Evolutionary conservation across 805 yeast species (phyloP).

Genomic region (Ogataea siamensis): DNA sequence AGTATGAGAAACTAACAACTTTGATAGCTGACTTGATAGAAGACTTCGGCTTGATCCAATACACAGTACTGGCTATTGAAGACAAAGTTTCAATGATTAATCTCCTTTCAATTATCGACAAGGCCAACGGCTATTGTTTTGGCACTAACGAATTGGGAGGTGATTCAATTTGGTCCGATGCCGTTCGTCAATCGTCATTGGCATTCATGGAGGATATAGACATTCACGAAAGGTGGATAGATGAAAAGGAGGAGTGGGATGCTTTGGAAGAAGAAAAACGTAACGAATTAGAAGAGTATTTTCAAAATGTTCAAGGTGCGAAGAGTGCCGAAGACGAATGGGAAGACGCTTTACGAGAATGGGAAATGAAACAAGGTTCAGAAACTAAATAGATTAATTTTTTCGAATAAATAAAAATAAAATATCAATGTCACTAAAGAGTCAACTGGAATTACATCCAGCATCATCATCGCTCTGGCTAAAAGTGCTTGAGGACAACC

Average conservation of each 20-base stretch:
- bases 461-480: conserved; percentile 12
- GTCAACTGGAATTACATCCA: conserved; percentile 9
- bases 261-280: conserved; percentile 50
- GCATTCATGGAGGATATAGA: conserved; percentile 60
- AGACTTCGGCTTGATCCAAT: conserved; percentile 84
- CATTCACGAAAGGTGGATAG: conserved; percentile 95
- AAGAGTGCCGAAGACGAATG: conserved; percentile 67
- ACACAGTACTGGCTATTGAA: conserved; percentile 86
- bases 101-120: conserved; percentile 73
- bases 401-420: not conserved
- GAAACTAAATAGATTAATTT: not conserved
- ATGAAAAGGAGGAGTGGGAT: conserved; percentile 76
- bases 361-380: conserved; percentile 40
- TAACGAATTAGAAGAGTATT: conserved; percentile 35
- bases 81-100: conserved; percentile 91
- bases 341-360: conserved; percentile 60
- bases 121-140: conserved; percentile 89
- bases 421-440: conserved; percentile 3
- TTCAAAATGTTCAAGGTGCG: conserved; percentile 38
- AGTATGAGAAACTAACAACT: conserved; percentile 60
- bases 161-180: conserved; percentile 98
- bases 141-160: conserved; percentile 95
- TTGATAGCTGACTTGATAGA: conserved; percentile 79
- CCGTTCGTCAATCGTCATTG: conserved; percentile 67
- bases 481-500: conserved; percentile 7